phyloP scores from a whole-genome alignment of 2,329 filamentous ascomycete genomes.

The Fonsecaea erecta region DNA sequence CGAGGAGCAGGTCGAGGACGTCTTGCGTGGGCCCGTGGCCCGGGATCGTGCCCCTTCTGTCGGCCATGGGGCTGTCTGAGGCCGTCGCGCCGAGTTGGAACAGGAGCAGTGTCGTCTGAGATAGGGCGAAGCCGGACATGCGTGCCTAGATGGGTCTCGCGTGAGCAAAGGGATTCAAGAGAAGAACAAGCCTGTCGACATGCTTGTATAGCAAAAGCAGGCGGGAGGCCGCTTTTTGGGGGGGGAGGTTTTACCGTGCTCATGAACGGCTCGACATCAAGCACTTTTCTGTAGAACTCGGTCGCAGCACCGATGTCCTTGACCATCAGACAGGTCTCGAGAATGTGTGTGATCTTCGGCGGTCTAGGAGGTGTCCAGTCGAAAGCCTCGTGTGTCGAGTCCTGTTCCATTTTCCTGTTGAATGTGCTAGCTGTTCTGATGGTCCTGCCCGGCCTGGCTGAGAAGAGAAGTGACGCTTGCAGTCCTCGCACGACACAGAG shows the following conservation, averaged over 20 bases:
- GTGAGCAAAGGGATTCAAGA: not conserved
- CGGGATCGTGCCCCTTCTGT: conserved; percentile 26
- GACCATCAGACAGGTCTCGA: conserved; percentile 42
- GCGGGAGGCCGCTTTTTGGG: not conserved
- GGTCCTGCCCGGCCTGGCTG: not conserved
- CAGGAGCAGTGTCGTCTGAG: conserved; percentile 41
- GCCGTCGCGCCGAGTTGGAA: conserved; percentile 34
- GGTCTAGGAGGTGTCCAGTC: conserved; percentile 20
- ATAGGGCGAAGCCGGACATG: conserved; percentile 39
- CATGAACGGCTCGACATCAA: conserved; percentile 36
- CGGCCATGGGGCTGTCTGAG: conserved; percentile 21
- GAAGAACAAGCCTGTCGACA: not conserved
- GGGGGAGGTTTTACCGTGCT: conserved; percentile 23
- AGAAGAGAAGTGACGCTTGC: not conserved
- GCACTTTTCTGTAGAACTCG: conserved; percentile 39
- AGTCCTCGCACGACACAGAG: not conserved
- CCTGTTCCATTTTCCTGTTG: not conserved
- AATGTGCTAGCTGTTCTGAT: not conserved
- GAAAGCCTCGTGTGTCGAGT: not conserved
- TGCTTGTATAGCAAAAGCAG: not conserved
- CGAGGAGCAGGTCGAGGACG: conserved; percentile 21
- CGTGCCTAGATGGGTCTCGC: conserved; percentile 24
- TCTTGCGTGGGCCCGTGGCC: conserved; percentile 31
- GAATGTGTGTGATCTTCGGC: conserved; percentile 38
- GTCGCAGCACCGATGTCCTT: conserved; percentile 36